Evolutionary conservation across 345 rosid genomes (phyloP), one percentile per base, ranked within the genome.

Genomic region (Geranium brycei): DNA sequence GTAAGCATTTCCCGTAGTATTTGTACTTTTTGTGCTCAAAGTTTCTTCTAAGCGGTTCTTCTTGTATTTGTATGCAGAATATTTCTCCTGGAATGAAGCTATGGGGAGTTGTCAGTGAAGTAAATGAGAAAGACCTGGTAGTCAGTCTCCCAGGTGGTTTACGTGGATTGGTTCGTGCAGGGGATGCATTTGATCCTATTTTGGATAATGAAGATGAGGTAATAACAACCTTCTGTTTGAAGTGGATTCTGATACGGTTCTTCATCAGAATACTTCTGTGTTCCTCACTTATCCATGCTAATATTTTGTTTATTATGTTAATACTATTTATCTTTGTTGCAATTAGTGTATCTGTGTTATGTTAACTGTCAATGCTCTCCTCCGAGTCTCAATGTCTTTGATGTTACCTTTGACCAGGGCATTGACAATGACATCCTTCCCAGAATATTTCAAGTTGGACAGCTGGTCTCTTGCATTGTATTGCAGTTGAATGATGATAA

Each of bases 41-140:
- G 15, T 28, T 53, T 4, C 41, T 30, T 57, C 23, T 28, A 53
- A 19, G 17, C 2, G 41, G 16, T 71, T 72, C 17, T n/a, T 62
- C 28, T 23, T 23, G 28, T 72, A 7, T 51, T 14, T 62, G 14
- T 74, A 31, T 60, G 30, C 80, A 93, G 99, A 93, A 93, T 80
- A 82, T 93, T 64, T 76, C 84, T 68, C 86, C 89, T 7, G 97
- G 96, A 75, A 88, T 93, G 99, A 93, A 86, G 85, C 89, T 93
- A 31, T 88, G 83, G 85, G 99, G 99, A 73, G 87, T 93, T 74
- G 79, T 93, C 73, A 72, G 85, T 57, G 99, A 93, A 83, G 88
- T 93, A 65, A 90, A 90, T 74, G 87, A 82, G 76, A 93, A 93
- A 77, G 97, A 93, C 71, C 89, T 93, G 64, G 91, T 86, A 19